These are phyloP conservation scores for Henningerozyma blattae DNA, from an alignment of 805 yeast genomes.

Conservation along the genomic window DNA sequence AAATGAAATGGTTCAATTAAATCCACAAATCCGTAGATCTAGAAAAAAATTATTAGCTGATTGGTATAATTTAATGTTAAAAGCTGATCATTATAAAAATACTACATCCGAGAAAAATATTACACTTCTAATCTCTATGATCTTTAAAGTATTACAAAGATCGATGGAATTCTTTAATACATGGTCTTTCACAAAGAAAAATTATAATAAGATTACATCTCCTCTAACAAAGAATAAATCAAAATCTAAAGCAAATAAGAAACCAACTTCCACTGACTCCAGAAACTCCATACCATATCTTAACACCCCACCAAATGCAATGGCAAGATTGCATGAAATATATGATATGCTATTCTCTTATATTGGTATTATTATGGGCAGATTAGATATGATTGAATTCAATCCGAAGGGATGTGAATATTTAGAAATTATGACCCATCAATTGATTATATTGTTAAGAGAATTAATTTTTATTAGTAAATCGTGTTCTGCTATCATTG, in stretches of 20 bases:
- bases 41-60: constrained; percentile 64
- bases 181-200: constrained; percentile 59
- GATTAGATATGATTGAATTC: constrained; percentile 67
- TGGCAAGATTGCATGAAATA: constrained; percentile 51
- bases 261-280: constrained; percentile 1
- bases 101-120: constrained; percentile 47
- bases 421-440: constrained; percentile 55
- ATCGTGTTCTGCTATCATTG: constrained; percentile 28
- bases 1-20: constrained; percentile 52
- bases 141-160: constrained; percentile 54
- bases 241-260: neutral
- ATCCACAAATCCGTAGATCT: constrained; percentile 47
- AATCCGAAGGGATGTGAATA: constrained; percentile 59
- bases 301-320: constrained; percentile 45
- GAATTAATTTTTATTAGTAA: constrained; percentile 54
- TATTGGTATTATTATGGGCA: constrained; percentile 57
- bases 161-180: constrained; percentile 51
- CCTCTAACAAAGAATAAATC: neutral
- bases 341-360: constrained; percentile 48
- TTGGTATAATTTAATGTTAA: constrained; percentile 69
- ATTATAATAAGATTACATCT: constrained; percentile 20
- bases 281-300: constrained; percentile 31
- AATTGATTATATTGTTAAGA: constrained; percentile 48
- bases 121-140: constrained; percentile 48
- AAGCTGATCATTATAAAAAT: constrained; percentile 63